Base-by-base conservation (phyloP, 371 early-diverging fungal species). In the Conidiobolus incongruus region DNA sequence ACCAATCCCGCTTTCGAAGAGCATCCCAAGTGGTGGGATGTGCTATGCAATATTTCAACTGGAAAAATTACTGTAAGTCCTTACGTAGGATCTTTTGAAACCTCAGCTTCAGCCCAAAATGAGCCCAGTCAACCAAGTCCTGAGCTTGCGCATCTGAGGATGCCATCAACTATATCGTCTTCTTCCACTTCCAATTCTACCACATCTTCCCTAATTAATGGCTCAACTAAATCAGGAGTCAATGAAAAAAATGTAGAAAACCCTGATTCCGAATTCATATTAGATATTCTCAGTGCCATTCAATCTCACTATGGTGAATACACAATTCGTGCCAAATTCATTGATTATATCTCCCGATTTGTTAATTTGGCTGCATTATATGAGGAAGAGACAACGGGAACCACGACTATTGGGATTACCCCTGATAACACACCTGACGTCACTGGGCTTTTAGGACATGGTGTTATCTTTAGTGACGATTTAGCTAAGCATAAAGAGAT, bases 1-100 rank as follows among this genome's bases (percentile, higher is more conserved):
- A 86, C 92, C 0, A 92, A 94, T 60, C 88, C 89, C 15, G 70
- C 84, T 0, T 88, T 90, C 56, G 88, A 89, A 50, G 85, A 86
- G 48, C 79, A 88, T 39, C 70, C 79, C 10, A 65, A 72, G 37
- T 89, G 92, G 91, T 94, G 92, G 92, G 95, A 94, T 58, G 73
- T 94, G 2, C 61, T 89, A 13, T 87, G 82, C 57, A 83, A 92
- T 50, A 78, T 94, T 44, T 77, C 77, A 41, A 85, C 89, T 0
- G 89, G 89, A 20, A 81, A 77, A 49, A 86, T 94, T 43, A 79
- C 77, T 6, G 78, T 93, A 41, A 83, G 84, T 52, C 78, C 81
- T 35, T 66, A 77, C 24, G 66, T 88, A 21, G 54, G 35, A 23
- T 33, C 58, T 20, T 44, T 56, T 7, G 35, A 49, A 4, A 30